These are phyloP conservation scores for Agaricus bisporus DNA, from an alignment of 768 basidiomycete genomes.

Conservation along the genomic window DNA sequence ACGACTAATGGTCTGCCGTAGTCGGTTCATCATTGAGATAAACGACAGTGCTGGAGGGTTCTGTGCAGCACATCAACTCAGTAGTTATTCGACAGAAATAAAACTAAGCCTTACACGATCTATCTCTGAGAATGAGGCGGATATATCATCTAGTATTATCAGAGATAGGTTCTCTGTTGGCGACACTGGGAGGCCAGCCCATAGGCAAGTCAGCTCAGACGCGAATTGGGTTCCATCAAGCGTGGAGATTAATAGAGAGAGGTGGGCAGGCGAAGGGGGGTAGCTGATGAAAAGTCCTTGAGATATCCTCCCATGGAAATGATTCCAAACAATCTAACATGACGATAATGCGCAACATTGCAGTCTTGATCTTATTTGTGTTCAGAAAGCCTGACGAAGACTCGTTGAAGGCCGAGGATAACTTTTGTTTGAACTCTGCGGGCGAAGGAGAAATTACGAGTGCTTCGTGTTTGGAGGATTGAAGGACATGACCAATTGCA, in stretches of 20 bases:
- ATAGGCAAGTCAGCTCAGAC: neutral
- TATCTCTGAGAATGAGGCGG: conserved; percentile 38
- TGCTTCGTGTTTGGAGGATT: conserved; percentile 24
- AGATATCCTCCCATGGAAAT: conserved; percentile 12
- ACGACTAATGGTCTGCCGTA: conserved; percentile 1
- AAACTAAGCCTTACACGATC: conserved; percentile 9
- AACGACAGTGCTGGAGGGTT: neutral
- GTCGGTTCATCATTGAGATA: conserved; percentile 3
- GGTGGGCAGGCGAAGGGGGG: conserved; percentile 53
- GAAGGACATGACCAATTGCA: conserved; percentile 41
- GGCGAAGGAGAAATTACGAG: conserved; percentile 55
- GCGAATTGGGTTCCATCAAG: conserved; percentile 20
- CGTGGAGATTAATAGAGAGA: conserved; percentile 45
- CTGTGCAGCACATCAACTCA: neutral
- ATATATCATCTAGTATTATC: conserved; percentile 57
- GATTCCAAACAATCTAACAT: conserved; percentile 38
- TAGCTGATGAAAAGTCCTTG: conserved; percentile 37
- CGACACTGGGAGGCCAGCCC: conserved; percentile 1
- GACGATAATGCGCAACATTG: conserved; percentile 41
- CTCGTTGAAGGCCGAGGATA: conserved; percentile 43
- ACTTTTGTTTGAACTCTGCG: conserved; percentile 29
- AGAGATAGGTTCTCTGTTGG: conserved; percentile 24
- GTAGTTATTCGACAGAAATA: neutral
- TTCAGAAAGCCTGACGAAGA: conserved; percentile 41
- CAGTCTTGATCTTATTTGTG: conserved; percentile 27